These are phyloP conservation scores for Sechiopsis laciniata DNA, from an alignment of 306 rosid genomes.

Conservation along the genomic window DNA sequence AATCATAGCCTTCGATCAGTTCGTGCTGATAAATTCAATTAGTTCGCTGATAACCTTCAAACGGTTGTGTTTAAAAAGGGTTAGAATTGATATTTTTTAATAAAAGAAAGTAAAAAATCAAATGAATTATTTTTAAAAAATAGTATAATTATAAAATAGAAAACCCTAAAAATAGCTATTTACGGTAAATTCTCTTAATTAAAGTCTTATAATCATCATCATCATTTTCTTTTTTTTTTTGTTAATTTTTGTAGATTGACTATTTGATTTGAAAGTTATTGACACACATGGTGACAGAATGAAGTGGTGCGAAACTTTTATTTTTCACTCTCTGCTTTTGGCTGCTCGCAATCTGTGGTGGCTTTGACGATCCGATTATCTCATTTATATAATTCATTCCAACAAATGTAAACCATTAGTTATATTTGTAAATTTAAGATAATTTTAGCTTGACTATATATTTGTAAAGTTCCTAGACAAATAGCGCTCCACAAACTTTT, in stretches of 20 bases:
- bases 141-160: too few relatives aligned
- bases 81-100: too few relatives aligned
- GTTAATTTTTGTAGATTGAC: neutral
- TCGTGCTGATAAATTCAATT: too few relatives aligned
- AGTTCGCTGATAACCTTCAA: too few relatives aligned
- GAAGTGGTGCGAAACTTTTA: neutral
- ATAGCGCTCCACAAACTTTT: neutral
- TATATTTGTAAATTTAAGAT: neutral
- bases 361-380: neutral
- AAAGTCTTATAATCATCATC: neutral
- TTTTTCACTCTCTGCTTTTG: neutral
- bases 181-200: too few relatives aligned
- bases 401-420: neutral
- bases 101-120: too few relatives aligned
- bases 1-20: too few relatives aligned
- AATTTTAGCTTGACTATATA: neutral
- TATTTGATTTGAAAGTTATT: neutral
- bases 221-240: neutral
- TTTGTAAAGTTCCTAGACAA: neutral
- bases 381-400: neutral
- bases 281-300: neutral
- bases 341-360: neutral
- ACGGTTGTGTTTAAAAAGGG: too few relatives aligned
- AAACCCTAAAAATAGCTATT: too few relatives aligned
- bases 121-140: too few relatives aligned